Evolutionary conservation across 2,329 filamentous ascomycete species (phyloP), one percentile per base, ranked within the genome.

Genomic region (Aspergillus transmontanensis): DNA sequence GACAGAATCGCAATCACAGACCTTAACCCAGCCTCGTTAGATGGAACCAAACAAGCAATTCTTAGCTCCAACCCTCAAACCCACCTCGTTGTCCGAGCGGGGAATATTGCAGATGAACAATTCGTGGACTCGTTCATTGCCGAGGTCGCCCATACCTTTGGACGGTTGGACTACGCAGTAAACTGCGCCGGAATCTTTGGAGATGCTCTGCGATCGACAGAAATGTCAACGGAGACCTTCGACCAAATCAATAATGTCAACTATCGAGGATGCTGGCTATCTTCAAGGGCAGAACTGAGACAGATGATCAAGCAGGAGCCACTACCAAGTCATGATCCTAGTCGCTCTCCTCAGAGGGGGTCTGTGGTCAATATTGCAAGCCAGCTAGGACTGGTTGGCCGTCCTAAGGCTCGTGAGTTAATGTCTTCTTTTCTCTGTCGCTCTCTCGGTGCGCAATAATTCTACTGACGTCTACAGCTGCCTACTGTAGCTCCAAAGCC

Each of bases 401-500:
- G 82, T 3, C 79, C 82, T 5, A 75, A 70, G 45, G 82, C 83
- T 11, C 73, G 81, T 82, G 65, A 72, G 80, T 76, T 28, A 34
- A 43, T 6, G n/a, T 2, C 39, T 19, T 48, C 7, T 51, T n/a
- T 41, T 41, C 16, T 41, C 34, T 9, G 39, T 19, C 1, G 7
- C 16, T 7, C 14, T 30, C 3, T 58, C 21, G 23, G 7, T 48
- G 9, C 12, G 48, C 6, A 12, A 9, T 28, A 4, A 34, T 21
- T 28, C 4, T 34, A 21, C 28, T 58, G 10, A 23, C 14, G 3
- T 30, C 5, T 16, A 39, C 53, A 85, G 84, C 84, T 11, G 80
- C 84, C 1, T 88, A 87, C 64, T 87, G 83, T 59, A 83, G 82
- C 0, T 86, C 84, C 4, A 89, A 88, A 65, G 82, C 85, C 16